Percentiles rank a stretch among this genome's conserved stretches.
phyloP scores from a whole-genome alignment of 2,329 filamentous ascomycete genomes.

The Fusarium illudens region DNA sequence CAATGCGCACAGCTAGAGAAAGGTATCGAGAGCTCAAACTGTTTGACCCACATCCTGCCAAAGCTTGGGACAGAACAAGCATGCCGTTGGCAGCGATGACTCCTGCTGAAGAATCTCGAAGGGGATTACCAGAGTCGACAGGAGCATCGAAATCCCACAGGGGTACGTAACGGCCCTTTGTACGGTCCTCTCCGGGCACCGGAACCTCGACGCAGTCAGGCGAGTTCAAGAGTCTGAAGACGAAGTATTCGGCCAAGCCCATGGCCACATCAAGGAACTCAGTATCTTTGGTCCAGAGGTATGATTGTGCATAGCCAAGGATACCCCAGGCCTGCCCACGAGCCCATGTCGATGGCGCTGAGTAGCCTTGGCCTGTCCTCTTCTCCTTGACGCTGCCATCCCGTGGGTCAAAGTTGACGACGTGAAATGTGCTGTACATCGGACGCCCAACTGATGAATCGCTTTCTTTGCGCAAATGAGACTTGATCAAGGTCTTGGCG shows the following conservation, averaged over 20 bases:
- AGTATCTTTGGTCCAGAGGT: conserved; percentile 55
- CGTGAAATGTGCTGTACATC: conserved; percentile 53
- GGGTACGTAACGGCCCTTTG: conserved; percentile 42
- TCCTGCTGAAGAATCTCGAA: conserved; percentile 50
- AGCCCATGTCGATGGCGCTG: conserved; percentile 58
- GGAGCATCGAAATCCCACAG: conserved; percentile 60
- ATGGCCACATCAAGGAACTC: conserved; percentile 56
- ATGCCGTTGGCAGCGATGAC: conserved; percentile 52
- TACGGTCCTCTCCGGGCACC: neutral
- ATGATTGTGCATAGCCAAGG: conserved; percentile 59
- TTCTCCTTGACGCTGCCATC: conserved; percentile 54
- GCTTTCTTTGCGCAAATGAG: conserved; percentile 52
- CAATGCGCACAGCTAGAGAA: conserved; percentile 41
- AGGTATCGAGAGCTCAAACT: conserved; percentile 36
- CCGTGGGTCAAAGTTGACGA: conserved; percentile 57
- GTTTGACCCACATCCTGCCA: conserved; percentile 27
- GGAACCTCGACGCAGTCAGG: conserved; percentile 44
- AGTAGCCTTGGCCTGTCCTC: conserved; percentile 59
- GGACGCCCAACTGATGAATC: conserved; percentile 8
- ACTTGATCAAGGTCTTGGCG: conserved; percentile 50
- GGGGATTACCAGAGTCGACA: conserved; percentile 39
- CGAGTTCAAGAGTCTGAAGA: conserved; percentile 50
- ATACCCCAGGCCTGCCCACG: conserved; percentile 63
- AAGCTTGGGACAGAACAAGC: conserved; percentile 47
- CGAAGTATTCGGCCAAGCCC: conserved; percentile 59